phyloP scores from a whole-genome alignment of 306 rosid species.

The Rosa chinensis region DNA sequence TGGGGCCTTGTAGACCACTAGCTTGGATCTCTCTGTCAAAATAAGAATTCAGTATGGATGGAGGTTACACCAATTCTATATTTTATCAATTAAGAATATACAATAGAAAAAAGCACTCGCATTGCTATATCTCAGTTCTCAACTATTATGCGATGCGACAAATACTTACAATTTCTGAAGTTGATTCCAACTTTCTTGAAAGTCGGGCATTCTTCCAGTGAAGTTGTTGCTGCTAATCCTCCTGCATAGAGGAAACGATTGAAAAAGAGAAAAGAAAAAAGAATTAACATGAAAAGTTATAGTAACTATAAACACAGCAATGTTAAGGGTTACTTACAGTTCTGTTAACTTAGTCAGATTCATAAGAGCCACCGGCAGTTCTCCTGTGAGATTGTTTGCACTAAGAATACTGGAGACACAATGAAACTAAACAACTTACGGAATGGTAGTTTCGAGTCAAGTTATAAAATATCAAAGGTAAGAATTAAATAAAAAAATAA shows the following conservation, averaged over 20 bases:
- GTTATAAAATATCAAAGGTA: neutral
- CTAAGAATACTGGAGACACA: neutral
- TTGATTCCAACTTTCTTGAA: constrained; percentile 18
- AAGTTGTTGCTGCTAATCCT: constrained; percentile 37
- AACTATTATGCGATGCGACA: neutral
- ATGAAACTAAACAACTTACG: neutral
- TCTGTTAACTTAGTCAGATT: constrained; percentile 17
- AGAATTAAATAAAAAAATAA: neutral
- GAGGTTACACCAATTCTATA: neutral
- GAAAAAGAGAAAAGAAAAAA: too few species aligned
- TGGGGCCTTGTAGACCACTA: constrained; percentile 30
- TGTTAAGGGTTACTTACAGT: constrained; percentile 22
- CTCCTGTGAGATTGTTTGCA: constrained; percentile 21
- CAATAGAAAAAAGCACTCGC: neutral
- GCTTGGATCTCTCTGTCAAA: constrained; percentile 33
- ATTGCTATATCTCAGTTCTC: neutral
- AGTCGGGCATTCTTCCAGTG: constrained; percentile 25
- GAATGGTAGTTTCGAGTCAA: neutral
- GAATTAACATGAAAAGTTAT: neutral
- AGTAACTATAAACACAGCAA: neutral
- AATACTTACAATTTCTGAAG: constrained; percentile 22
- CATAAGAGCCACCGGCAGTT: constrained; percentile 5
- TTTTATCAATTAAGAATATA: neutral
- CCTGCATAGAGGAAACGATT: constrained; percentile 18
- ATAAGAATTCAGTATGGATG: neutral